Evolutionary conservation across 2,329 filamentous ascomycete species (phyloP).

Genomic region (Diplocarpon mali): DNA sequence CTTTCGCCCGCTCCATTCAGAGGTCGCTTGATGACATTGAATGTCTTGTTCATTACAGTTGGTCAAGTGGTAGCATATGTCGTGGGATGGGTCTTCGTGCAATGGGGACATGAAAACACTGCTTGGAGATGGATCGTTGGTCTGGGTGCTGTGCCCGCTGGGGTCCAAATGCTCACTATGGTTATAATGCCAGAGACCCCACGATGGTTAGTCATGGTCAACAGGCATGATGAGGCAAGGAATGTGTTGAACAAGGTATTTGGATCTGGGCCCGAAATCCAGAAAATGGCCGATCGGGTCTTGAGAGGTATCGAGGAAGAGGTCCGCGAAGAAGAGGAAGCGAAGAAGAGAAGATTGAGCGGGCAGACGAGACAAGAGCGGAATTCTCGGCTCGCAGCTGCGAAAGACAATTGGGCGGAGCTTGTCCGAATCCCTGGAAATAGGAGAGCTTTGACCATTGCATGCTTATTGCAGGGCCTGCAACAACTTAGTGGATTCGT

Average conservation of each 20-base stretch:
- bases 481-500: conserved; percentile 84
- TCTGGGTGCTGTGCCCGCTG: conserved; percentile 66
- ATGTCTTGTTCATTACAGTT: conserved; percentile 72
- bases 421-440: conserved; percentile 50
- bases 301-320: conserved; percentile 63
- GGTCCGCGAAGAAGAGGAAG: conserved; percentile 56
- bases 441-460: conserved; percentile 67
- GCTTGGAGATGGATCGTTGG: conserved; percentile 93
- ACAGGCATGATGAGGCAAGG: conserved; percentile 49
- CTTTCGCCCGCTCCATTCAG: conserved; percentile 65
- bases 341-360: conserved; percentile 25
- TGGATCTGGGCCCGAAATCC: conserved; percentile 34
- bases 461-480: conserved; percentile 74
- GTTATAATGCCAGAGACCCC: conserved; percentile 77
- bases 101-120: conserved; percentile 36
- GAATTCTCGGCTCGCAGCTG: conserved; percentile 17
- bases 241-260: conserved; percentile 55
- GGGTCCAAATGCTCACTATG: conserved; percentile 58
- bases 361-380: conserved; percentile 14
- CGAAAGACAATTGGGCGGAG: conserved; percentile 37
- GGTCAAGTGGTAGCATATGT: conserved; percentile 86
- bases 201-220: conserved; percentile 69
- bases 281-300: conserved; percentile 43
- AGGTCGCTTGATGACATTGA: conserved; percentile 71
- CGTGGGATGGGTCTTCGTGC: conserved; percentile 64